Base-by-base conservation (phyloP, 345 rosid genomes). In the Sonneratia caseolaris region DNA sequence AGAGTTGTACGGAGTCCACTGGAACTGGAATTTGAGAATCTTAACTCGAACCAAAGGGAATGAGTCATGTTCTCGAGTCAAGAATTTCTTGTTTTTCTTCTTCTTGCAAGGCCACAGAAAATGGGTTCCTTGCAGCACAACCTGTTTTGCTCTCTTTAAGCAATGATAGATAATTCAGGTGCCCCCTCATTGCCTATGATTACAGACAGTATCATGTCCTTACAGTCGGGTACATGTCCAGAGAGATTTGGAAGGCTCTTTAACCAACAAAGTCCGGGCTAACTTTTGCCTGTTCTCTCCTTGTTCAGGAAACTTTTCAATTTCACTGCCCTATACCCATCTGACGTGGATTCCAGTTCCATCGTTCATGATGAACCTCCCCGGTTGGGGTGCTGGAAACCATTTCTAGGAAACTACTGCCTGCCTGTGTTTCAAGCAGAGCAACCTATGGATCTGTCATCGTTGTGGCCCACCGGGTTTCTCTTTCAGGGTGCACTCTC, bases 21-120 rank as follows among this genome's bases (percentile, higher is more conserved):
- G 64, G 74, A 72, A 57, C 68, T 38, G 62, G 71, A 76, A 72
- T 42, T 27, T 24, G 43, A 35, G 78, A 65, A 75, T 75, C 57
- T 55, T 27, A 70, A 66, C 74, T 70, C 56, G 32, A 71, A 65
- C 35, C 24, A 35, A 71, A 51, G 53, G 35, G 37, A 47, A 56
- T 49, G 37, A 56, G 68, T 70, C 71, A 27, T 66, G 66, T 67
- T 71, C 79, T 76, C 74, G 71, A 71, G 75, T 76, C 75, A 71
- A 76, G 75, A 76, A 71, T 76, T 68, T 56, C 22, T 61, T 27
- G 70, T 48, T 75, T 65, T 75, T 75, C 77, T 56, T 55, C 70
- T 70, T 55, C 37, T 38, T 62, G 73, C 77, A 48, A 70, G 71
- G 66, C 77, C 77, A 75, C 77, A 51, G 62, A 71, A 70, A 70